Base-by-base conservation (phyloP, 192 early-diverging fungal species). In the Podila horticola region DNA sequence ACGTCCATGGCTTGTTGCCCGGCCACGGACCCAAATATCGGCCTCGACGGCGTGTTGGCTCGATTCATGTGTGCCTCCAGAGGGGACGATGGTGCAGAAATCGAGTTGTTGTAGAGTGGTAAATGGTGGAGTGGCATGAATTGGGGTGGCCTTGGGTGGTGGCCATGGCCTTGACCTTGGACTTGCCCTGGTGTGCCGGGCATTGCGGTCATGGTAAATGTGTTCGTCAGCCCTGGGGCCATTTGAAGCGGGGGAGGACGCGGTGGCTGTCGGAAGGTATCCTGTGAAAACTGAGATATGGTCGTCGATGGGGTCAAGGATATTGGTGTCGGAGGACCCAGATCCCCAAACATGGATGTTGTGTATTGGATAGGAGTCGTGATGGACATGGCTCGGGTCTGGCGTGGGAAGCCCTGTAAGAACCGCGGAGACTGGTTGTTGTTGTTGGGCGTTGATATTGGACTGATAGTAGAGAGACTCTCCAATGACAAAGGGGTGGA, bases 361-460 rank as follows among this genome's bases (percentile, higher is more conserved):
- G 52, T 0, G 17, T 55, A 55, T 55, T 55, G 52, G 52, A 55
- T 55, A 6, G 52, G 52, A 6, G 20, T 55, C 17, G 52, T 26
- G 24, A 55, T 55, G n/a, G 52, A 61, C 28, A 61, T 33, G 31
- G 3, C 50, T 57, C 24, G 57, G 19, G 26, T 66, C 69, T 62
- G 59, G 33, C 28, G 64, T 58, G 9, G 57, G 31, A 31, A 28
- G 28, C 15, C 64, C 61, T 2, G 63, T 66, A 20, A 64, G 26
- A 34, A 66, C 12, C 48, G 66, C 65, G 65, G 8, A 66, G 64
- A 4, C 24, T 55, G 52, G 6, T 9, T 55, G 52, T n/a, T 55
- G 52, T n/a, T 55, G n/a, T 8, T 55, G 5, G 52, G 52, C 17
- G 52, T 55, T 8, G 52, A 55, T 55, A 55, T 55, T n/a, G 52